Base-by-base conservation (phyloP, 2,329 filamentous ascomycete genomes). In the Venturia nashicola region DNA sequence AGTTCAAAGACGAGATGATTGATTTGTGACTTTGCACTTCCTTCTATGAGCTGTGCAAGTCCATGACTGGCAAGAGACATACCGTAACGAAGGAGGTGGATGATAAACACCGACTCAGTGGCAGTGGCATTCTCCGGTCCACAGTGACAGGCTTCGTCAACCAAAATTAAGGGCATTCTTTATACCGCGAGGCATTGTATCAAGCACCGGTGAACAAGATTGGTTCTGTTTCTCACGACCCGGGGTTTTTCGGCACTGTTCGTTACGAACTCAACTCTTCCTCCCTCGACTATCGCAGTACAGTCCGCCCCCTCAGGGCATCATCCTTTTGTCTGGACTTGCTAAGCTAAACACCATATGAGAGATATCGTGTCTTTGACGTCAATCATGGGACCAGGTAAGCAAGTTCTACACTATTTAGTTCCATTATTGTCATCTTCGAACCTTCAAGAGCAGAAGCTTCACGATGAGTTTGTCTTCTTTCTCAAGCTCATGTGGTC, bases 1-100 rank as follows among this genome's bases (percentile, higher is more conserved):
- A 34, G 27, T 57, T 57, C 51, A 57, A 57, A 57, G 51, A 57
- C 51, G 51, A 57, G 36, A 57, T 11, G 51, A 57, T 57, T 57
- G 51, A 57, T 36, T 36, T 39, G 51, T 36, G 51, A 57, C 51
- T 14, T 36, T 36, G 27, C 51, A n/a, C 16, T 36, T 57, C 32
- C 27, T n/a, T 18, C 3, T 8, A 34, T 36, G 18, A 36, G 32
- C 32, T 57, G 27, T 57, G 27, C 27, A 57, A 14, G 51, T 57
- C 51, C 51, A 57, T 57, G 32, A 20, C 51, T 36, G 27, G 51
- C 27, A 57, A 57, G 51, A 57, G 51, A 57, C 51, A 57, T 57
- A 36, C 51, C 18, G 16, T 51, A 2, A 23, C 5, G 9, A 12
- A 51, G 27, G 20, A 51, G 46, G 20, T 27, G 23, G 46, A 14